phyloP scores from a whole-genome alignment of 805 yeast genomes.

The Metschnikowia santaceciliae region DNA sequence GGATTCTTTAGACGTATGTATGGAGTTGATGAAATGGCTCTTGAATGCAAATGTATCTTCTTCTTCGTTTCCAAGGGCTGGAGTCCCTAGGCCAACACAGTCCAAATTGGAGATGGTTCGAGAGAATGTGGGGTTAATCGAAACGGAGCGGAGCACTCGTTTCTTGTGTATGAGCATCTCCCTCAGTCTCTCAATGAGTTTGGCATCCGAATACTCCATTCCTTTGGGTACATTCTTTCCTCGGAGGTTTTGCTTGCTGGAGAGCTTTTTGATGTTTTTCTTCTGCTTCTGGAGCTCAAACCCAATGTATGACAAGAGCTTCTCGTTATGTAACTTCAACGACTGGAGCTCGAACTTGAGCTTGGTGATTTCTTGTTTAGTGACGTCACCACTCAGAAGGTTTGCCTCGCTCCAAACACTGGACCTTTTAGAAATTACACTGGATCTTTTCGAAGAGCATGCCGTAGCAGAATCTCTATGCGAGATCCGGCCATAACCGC shows the following conservation, averaged over 20 bases:
- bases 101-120: conserved; percentile 6
- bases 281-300: conserved; percentile 50
- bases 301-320: conserved; percentile 53
- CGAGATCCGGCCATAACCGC: conserved; percentile 19
- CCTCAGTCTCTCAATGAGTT: conserved; percentile 46
- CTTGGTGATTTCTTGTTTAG: conserved; percentile 47
- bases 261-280: conserved; percentile 37
- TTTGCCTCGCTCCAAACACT: conserved; percentile 24
- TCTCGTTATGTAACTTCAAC: conserved; percentile 51
- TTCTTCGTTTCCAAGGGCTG: conserved; percentile 6
- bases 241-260: conserved; percentile 33
- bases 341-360: conserved; percentile 52
- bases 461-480: conserved; percentile 18
- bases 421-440: conserved; percentile 26
- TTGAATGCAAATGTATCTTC: conserved; percentile 17
- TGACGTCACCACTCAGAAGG: conserved; percentile 22
- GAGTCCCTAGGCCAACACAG: conserved; percentile 11
- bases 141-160: conserved; percentile 39
- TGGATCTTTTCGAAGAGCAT: conserved; percentile 16
- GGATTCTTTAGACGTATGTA: neutral
- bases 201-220: conserved; percentile 50
- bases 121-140: conserved; percentile 21
- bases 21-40: conserved; percentile 16
- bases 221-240: conserved; percentile 15
- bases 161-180: conserved; percentile 43